Conservation (phyloP, 2,329 filamentous ascomycete genomes). For the Alternaria conjuncta region DNA sequence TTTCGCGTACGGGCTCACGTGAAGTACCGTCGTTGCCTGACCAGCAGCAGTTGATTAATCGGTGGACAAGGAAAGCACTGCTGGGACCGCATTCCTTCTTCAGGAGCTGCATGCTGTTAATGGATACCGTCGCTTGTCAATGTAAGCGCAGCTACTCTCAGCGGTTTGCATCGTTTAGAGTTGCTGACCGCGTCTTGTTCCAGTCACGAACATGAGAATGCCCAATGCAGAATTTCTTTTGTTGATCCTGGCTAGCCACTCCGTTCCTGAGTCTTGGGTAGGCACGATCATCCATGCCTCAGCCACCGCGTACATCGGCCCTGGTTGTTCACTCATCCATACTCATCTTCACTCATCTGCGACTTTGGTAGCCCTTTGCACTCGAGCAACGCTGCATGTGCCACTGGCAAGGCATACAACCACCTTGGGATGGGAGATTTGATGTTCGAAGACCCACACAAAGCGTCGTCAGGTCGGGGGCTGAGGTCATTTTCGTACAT, state of each 20-base stretch:
- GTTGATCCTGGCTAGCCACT: neutral
- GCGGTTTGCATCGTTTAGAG: conserved; percentile 18
- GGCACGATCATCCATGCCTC: conserved; percentile 7
- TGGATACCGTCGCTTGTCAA: neutral
- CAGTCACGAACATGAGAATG: conserved; percentile 10
- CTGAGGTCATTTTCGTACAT: conserved; percentile 34
- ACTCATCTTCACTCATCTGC: neutral
- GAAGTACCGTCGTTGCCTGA: neutral
- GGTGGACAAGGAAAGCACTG: neutral
- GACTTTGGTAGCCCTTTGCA: neutral
- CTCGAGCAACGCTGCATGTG: neutral
- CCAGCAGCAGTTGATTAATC: neutral
- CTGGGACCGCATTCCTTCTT: neutral
- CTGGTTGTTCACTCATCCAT: conserved; percentile 16
- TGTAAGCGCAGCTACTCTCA: conserved; percentile 15
- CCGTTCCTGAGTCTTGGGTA: neutral
- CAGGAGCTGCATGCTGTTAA: neutral
- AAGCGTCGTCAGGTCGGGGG: conserved; percentile 39
- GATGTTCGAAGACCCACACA: conserved; percentile 12
- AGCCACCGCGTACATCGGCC: conserved; percentile 1
- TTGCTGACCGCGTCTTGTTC: conserved; percentile 23
- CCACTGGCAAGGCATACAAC: conserved; percentile 11
- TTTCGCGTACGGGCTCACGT: neutral
- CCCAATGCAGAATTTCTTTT: neutral
- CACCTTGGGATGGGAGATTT: conserved; percentile 7